phyloP scores from a whole-genome alignment of 2,329 filamentous ascomycete genomes.

The Rutstroemia sp. region DNA sequence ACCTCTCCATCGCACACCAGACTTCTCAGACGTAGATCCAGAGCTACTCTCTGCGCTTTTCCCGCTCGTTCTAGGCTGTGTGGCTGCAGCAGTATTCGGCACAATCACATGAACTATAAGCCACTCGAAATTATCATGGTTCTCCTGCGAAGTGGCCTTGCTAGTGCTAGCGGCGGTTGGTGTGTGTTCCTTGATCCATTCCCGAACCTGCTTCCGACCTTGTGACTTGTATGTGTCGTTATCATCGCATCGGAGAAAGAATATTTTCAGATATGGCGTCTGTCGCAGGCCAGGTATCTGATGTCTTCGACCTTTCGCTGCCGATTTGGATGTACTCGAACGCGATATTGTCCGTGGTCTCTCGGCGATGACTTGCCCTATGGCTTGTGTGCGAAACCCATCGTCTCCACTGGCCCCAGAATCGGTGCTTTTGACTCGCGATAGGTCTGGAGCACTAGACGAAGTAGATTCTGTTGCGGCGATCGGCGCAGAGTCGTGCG shows the following conservation, averaged over 20 bases:
- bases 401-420: slow-evolving; percentile 39
- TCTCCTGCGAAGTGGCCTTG: slow-evolving; percentile 65
- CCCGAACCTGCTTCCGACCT: slow-evolving; percentile 69
- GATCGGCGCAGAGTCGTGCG: slow-evolving; percentile 36
- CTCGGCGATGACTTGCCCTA: slow-evolving; percentile 33
- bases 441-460: slow-evolving; percentile 26
- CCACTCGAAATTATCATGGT: slow-evolving; percentile 96
- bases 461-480: slow-evolving; percentile 31
- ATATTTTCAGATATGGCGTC: slow-evolving; percentile 89
- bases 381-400: slow-evolving; percentile 52
- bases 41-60: slow-evolving; percentile 43
- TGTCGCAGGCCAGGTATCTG: slow-evolving; percentile 91
- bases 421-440: slow-evolving; percentile 31
- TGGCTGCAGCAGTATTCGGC: slow-evolving; percentile 74
- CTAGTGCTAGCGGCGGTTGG: slow-evolving; percentile 47
- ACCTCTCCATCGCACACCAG: slow-evolving; percentile 67
- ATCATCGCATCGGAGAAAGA: slow-evolving; percentile 87
- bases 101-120: slow-evolving; percentile 87
- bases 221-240: slow-evolving; percentile 86
- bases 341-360: slow-evolving; percentile 16
- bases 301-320: slow-evolving; percentile 61
- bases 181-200: slow-evolving; percentile 82
- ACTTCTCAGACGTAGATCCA: slow-evolving; percentile 55
- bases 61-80: slow-evolving; percentile 60
- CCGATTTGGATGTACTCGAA: slow-evolving; percentile 16